phyloP scores from a whole-genome alignment of 2,329 filamentous ascomycete genomes.

The Aureobasidium sp. region DNA sequence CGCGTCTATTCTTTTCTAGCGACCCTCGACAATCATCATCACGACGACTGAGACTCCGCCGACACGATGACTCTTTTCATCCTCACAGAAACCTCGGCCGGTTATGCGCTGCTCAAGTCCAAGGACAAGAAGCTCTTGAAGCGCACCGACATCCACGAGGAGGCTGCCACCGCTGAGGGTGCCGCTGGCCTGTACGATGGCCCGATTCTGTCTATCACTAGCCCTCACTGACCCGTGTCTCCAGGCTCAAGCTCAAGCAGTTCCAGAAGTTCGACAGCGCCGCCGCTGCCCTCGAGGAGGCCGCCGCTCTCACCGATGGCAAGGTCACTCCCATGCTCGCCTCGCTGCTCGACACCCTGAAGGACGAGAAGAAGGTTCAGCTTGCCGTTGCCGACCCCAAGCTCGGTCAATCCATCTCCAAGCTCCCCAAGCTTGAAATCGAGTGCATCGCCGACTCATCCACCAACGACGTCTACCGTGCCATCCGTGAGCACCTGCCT shows the following conservation, averaged over 20 bases:
- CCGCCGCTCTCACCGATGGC: conserved; percentile 78
- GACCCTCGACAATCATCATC: background rate
- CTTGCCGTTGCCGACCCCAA: conserved; percentile 91
- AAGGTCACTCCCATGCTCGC: conserved; percentile 78
- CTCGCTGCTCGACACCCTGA: conserved; percentile 76
- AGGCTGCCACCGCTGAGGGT: conserved; percentile 72
- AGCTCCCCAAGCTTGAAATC: conserved; percentile 80
- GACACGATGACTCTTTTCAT: conserved; percentile 56
- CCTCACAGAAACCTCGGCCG: conserved; percentile 87
- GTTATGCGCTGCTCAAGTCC: conserved; percentile 97
- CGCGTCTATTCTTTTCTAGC: background rate
- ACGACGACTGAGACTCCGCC: background rate
- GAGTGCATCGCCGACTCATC: conserved; percentile 72
- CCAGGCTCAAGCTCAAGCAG: conserved; percentile 76
- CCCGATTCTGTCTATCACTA: background rate
- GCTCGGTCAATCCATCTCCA: conserved; percentile 82
- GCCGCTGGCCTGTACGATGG: conserved; percentile 60
- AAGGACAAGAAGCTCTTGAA: conserved; percentile 98
- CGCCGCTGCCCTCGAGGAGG: conserved; percentile 81
- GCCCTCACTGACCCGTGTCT: background rate
- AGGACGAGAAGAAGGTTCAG: conserved; percentile 95
- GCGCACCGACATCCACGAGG: conserved; percentile 66
- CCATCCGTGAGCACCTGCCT: conserved; percentile 82
- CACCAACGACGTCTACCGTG: conserved; percentile 85
- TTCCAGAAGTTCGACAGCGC: conserved; percentile 98